Percentiles rank a stretch among this genome's conserved stretches.
Conservation (phyloP, 805 yeast species). For the Vanderwaltozyma verrucispora region DNA sequence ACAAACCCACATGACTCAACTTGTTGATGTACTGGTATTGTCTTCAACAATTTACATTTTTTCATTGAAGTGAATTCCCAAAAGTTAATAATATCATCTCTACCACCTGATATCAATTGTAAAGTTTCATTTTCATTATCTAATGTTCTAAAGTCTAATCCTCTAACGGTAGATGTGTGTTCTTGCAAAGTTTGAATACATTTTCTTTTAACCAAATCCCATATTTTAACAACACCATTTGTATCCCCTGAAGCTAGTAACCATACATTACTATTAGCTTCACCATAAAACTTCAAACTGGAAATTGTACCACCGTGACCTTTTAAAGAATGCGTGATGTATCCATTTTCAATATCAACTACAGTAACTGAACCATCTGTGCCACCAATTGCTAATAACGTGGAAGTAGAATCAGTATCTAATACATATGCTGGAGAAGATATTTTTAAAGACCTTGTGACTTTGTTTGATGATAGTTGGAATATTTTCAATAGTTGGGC, state of each 20-base stretch:
- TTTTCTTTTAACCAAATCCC: slow-evolving; percentile 64
- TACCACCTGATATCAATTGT: slow-evolving; percentile 67
- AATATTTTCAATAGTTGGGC: slow-evolving; percentile 72
- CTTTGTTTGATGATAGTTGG: slow-evolving; percentile 25
- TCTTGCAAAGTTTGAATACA: slow-evolving; percentile 54
- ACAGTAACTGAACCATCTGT: slow-evolving; percentile 89
- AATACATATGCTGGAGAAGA: slow-evolving; percentile 78
- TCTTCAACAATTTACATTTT: slow-evolving; percentile 46
- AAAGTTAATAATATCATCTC: slow-evolving; percentile 60
- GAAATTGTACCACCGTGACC: slow-evolving; percentile 92
- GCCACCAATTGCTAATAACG: slow-evolving; percentile 86
- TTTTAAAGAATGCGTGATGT: slow-evolving; percentile 76
- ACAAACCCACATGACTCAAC: slow-evolving; percentile 63
- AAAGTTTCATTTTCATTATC: slow-evolving; percentile 32
- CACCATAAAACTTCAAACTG: slow-evolving; percentile 65
- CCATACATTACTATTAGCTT: slow-evolving; percentile 62
- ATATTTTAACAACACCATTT: slow-evolving; percentile 43
- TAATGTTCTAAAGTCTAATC: slow-evolving; percentile 46
- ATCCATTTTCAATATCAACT: slow-evolving; percentile 86
- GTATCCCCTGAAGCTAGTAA: slow-evolving; percentile 64
- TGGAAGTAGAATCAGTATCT: slow-evolving; percentile 67
- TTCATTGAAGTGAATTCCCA: slow-evolving; percentile 43
- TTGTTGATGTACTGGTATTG: slow-evolving; percentile 65
- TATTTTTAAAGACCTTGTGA: slow-evolving; percentile 45
- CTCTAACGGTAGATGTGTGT: slow-evolving; percentile 80